Evolutionary conservation across 345 rosid species (phyloP).

Genomic region (Leavenworthia alabamica): DNA sequence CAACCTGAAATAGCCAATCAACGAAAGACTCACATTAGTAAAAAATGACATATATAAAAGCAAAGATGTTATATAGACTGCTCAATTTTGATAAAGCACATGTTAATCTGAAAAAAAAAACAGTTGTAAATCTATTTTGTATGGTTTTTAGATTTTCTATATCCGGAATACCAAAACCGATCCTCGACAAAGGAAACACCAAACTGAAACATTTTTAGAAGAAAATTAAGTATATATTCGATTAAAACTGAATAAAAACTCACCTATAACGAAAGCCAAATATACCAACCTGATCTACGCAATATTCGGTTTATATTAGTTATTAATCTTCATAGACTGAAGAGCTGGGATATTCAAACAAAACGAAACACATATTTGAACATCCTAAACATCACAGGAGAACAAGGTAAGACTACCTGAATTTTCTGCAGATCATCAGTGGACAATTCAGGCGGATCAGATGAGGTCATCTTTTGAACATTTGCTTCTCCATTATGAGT

Average conservation of each 20-base stretch:
- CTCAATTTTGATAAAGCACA: background rate
- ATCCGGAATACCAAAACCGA: background rate
- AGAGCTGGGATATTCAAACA: background rate
- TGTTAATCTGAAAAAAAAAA: background rate
- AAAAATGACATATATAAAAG: background rate
- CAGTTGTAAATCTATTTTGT: background rate
- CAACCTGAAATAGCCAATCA: conserved; percentile 44
- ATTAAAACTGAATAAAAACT: background rate
- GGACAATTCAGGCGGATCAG: conserved; percentile 44
- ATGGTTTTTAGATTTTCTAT: background rate
- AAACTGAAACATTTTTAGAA: background rate
- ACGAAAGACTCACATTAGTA: conserved; percentile 8
- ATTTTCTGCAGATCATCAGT: conserved; percentile 64
- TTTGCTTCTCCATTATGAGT: conserved; percentile 33
- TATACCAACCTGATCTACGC: background rate
- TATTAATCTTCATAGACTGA: background rate
- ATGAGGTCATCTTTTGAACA: conserved; percentile 28
- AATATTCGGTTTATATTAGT: background rate
- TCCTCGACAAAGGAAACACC: background rate
- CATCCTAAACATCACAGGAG: background rate
- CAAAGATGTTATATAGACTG: background rate
- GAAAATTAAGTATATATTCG: background rate
- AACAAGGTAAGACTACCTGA: conserved; percentile 43
- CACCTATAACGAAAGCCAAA: background rate
- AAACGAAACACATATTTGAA: background rate